Base-by-base conservation (phyloP, 805 yeast genomes). In the Blastobotrys robertii region DNA sequence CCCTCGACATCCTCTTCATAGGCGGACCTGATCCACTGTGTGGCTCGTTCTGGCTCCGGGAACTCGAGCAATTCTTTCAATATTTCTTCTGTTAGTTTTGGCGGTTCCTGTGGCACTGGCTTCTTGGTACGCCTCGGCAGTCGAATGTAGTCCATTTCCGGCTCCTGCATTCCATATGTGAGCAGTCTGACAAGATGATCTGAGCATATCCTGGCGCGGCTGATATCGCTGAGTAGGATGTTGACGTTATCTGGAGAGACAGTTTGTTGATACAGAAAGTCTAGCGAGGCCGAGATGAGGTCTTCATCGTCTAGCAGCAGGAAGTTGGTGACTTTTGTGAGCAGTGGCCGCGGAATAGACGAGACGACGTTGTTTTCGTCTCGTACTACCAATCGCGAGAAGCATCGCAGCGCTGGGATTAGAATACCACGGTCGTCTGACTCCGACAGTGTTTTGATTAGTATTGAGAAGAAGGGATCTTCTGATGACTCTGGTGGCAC, bases 21-120 rank as follows among this genome's bases (percentile, higher is more conserved):
- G 51, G 90, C 81, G 52, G 95, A 80, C 52, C 95, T 76, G 70
- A 92, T 79, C 97, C 97, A 92, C 28, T 86, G 74, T 4, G 95
- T 84, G 0, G 97, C 95, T 48, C 98, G 72, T 45, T 77, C 72
- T 2, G 97, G 97, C 63, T 92, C 98, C 9, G 78, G 73, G 43
- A 87, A 64, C 25, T 68, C 65, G 38, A 81, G 67, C 31, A 92
- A 70, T 36, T 79, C 74, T n/a, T 69, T 64, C 48, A 76, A 72
- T 31, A 86, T 67, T 3, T 69, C 70, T 2, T 64, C 64, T 2
- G 81, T 70, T 30, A 85, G 64, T 16, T 59, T 64, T 2, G 95
- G 88, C 3, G 87, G 78, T 3, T 69, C 66, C 1, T 70, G 66
- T 2, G 95, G 95, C 0, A 77, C 75, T 3, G 78, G 78, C 48